A percentile compares a stretch with the other conserved stretches of the same genome.
Evolutionary conservation across 2,329 filamentous ascomycete species (phyloP).

Genomic region (Gnomoniopsis smithogilvyi): DNA sequence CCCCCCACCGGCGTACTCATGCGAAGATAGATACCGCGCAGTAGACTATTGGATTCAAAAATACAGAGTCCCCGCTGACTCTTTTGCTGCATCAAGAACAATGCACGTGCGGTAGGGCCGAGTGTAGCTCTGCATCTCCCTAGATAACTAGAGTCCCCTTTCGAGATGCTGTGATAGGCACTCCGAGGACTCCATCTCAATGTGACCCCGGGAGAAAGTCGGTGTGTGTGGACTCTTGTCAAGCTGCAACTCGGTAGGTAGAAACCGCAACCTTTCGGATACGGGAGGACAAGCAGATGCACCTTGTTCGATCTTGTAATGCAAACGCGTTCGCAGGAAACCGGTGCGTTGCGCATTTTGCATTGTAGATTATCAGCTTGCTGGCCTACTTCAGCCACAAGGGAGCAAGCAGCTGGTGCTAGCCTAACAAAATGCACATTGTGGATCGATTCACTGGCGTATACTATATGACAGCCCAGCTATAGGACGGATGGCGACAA

Average conservation of each 20-base stretch:
- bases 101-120: not conserved
- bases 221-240: not conserved
- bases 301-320: not conserved
- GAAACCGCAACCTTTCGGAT: not conserved
- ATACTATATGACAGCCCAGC: not conserved
- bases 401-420: not conserved
- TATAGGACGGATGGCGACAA: not conserved
- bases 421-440: not conserved
- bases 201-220: not conserved
- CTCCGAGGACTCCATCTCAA: not conserved
- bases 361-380: too few relatives aligned
- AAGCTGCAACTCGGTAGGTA: not conserved
- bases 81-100: too few relatives aligned
- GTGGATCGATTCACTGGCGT: not conserved
- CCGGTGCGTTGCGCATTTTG: too few relatives aligned
- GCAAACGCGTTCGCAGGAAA: too few relatives aligned
- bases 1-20: too few relatives aligned
- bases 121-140: not conserved
- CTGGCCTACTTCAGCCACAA: too few relatives aligned
- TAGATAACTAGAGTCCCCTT: too few relatives aligned
- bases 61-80: too few relatives aligned
- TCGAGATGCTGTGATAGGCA: not conserved
- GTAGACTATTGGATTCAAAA: not conserved
- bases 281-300: not conserved
- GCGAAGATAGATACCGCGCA: not conserved